Evolutionary conservation across 148 eudicot genomes (phyloP).

Genomic region (Fagopyrum esculentum): DNA sequence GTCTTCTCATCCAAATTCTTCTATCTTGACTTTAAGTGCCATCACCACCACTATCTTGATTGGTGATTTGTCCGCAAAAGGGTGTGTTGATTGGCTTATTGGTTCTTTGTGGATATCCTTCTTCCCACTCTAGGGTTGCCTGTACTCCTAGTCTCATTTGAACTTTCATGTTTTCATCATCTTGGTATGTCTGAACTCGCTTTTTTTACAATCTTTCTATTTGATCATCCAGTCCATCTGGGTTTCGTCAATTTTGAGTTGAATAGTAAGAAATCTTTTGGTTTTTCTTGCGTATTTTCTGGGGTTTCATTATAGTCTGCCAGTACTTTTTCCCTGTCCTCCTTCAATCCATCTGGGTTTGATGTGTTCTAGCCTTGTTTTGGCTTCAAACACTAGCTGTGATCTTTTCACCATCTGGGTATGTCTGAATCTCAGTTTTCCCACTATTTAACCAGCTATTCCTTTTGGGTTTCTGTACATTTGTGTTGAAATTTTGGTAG

Average conservation of each 20-base stretch:
- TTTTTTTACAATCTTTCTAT: constrained; percentile 9
- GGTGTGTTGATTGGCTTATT: constrained; percentile 1
- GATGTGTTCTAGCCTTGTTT: not conserved
- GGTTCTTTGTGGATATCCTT: not conserved
- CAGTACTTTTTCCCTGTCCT: not conserved
- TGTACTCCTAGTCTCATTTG: not conserved
- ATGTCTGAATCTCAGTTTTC: too few species aligned
- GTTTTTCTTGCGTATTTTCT: not conserved
- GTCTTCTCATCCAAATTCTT: constrained; percentile 12
- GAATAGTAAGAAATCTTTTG: constrained; percentile 7
- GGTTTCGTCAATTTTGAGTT: constrained; percentile 16
- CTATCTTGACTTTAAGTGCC: constrained; percentile 13
- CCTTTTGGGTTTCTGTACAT: too few species aligned
- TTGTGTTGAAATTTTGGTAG: too few species aligned
- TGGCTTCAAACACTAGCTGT: too few species aligned
- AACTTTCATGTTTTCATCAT: constrained; percentile 5
- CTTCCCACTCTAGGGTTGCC: not conserved
- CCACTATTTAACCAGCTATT: too few species aligned
- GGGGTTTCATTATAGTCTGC: constrained; percentile 9
- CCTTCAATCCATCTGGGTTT: constrained; percentile 8
- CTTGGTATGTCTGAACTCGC: constrained; percentile 30
- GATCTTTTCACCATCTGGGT: too few species aligned
- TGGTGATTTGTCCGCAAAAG: not conserved
- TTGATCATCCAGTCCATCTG: constrained; percentile 3
- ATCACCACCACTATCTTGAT: not conserved